Evolutionary conservation across 1,139 yeast species (phyloP).

Genomic region (Lodderomyces orthopsilosis): DNA sequence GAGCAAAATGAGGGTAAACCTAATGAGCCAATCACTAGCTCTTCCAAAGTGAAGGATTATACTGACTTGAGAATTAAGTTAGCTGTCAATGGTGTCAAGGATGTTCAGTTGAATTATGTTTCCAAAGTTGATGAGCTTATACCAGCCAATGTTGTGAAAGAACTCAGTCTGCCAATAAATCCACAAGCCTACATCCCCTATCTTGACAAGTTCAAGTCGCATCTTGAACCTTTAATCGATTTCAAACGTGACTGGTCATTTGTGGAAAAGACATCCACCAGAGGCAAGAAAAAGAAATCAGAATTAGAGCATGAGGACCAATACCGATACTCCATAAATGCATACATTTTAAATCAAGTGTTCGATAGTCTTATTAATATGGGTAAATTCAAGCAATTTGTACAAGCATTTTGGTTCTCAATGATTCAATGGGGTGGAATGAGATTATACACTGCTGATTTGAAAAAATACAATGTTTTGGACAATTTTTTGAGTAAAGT

Average conservation of each 20-base stretch:
- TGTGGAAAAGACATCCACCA: conserved; percentile 15
- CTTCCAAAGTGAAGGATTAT: conserved; percentile 4
- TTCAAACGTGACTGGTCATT: conserved; percentile 20
- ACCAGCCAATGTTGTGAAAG: conserved; percentile 16
- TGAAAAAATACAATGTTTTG: conserved; percentile 12
- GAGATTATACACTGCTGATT: conserved; percentile 9
- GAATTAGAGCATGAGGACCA: neutral
- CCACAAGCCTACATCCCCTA: conserved; percentile 33
- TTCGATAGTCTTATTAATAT: conserved; percentile 33
- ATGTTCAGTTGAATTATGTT: conserved; percentile 2
- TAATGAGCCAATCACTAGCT: conserved; percentile 1
- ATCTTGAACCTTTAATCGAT: conserved; percentile 29
- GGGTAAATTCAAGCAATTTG: conserved; percentile 32
- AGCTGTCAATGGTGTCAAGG: conserved; percentile 7
- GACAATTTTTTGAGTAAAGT: conserved; percentile 6
- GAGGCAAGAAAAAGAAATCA: neutral
- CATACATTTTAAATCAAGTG: conserved; percentile 29
- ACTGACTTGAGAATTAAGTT: conserved; percentile 18
- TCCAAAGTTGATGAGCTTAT: conserved; percentile 7
- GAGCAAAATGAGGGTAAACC: conserved; percentile 7
- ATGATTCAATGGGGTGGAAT: conserved; percentile 33
- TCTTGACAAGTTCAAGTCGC: conserved; percentile 22
- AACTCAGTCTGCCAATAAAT: conserved; percentile 18
- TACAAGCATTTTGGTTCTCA: conserved; percentile 28
- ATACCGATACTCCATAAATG: conserved; percentile 19